These are phyloP conservation scores for Canariomyces notabilis DNA, from an alignment of 2,329 filamentous ascomycete genomes.

Conservation along the genomic window DNA sequence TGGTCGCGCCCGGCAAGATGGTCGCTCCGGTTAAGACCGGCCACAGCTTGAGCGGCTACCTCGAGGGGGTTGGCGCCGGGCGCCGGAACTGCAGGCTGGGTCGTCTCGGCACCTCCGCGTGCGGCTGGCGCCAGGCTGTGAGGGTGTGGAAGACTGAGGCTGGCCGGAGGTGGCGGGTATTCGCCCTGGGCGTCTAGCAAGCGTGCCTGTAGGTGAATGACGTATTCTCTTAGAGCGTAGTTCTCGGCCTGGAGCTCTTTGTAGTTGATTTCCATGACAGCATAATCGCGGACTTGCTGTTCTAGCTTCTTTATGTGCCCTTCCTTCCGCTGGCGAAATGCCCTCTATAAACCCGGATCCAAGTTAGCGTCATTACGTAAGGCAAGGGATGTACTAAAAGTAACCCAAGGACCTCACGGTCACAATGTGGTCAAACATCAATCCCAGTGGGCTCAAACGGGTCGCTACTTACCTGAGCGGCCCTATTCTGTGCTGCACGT, in stretches of 20 bases:
- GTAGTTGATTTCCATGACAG: conserved; percentile 68
- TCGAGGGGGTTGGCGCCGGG: conserved; percentile 38
- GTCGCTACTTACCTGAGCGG: conserved; percentile 72
- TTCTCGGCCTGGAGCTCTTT: conserved; percentile 85
- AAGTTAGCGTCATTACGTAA: conserved; percentile 17
- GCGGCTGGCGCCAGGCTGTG: conserved; percentile 27
- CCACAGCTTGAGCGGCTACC: conserved; percentile 45
- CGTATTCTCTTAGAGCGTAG: conserved; percentile 85
- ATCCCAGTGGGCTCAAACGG: too few species aligned
- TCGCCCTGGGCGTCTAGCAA: conserved; percentile 80
- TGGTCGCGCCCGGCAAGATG: conserved; percentile 17
- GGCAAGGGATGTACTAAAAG: conserved; percentile 5
- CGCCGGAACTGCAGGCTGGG: conserved; percentile 8
- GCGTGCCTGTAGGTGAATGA: conserved; percentile 81
- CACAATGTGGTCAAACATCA: not conserved
- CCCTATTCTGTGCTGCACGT: conserved; percentile 91
- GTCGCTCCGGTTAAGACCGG: conserved; percentile 27
- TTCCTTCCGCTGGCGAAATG: conserved; percentile 96
- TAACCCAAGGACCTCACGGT: not conserved
- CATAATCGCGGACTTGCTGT: conserved; percentile 80
- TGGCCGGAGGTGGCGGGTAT: conserved; percentile 75
- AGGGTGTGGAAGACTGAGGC: conserved; percentile 64
- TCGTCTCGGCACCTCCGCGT: conserved; percentile 4
- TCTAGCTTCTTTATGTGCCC: conserved; percentile 97
- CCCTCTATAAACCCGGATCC: conserved; percentile 56